These are phyloP conservation scores for Penicillium cinerascens DNA, from an alignment of 495 filamentous ascomycete species.

Conservation along the genomic window DNA sequence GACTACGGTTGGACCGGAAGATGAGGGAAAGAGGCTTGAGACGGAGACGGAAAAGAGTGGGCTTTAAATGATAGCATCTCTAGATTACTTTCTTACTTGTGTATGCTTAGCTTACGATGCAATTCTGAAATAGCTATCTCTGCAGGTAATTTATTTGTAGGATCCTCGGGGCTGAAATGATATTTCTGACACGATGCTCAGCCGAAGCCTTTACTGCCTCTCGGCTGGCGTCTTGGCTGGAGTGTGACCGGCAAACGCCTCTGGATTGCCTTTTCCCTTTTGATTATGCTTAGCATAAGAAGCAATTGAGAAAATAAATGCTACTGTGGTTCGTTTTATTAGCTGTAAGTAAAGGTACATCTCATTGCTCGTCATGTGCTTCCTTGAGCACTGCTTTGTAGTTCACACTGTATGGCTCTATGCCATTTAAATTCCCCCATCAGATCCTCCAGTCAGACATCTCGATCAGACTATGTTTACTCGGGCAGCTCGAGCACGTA, in stretches of 20 bases:
- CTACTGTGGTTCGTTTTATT: no score
- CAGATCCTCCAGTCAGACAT: not conserved
- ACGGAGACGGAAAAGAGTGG: conserved; percentile 2
- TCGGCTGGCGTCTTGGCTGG: no score
- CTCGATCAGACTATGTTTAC: conserved; percentile 17
- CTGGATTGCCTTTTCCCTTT: no score
- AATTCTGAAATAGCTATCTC: no score
- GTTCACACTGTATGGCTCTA: not conserved
- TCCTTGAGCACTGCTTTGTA: not conserved
- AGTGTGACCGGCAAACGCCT: no score
- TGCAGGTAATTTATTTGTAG: no score
- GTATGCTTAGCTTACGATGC: not conserved
- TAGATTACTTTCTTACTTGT: not conserved
- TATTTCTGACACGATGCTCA: no score
- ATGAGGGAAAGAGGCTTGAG: conserved; percentile 17
- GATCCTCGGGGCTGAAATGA: no score
- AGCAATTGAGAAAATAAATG: no score
- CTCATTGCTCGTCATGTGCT: not conserved
- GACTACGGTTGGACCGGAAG: conserved; percentile 50
- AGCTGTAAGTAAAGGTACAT: not conserved
- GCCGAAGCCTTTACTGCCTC: no score
- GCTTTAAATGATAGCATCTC: not conserved
- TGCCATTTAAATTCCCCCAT: not conserved
- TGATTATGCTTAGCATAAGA: no score
- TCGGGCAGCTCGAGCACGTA: conserved; percentile 77